Evolutionary conservation across 768 basidiomycete species (phyloP), one percentile per base, ranked within the genome.

Genomic region (Boletus coccyginus): DNA sequence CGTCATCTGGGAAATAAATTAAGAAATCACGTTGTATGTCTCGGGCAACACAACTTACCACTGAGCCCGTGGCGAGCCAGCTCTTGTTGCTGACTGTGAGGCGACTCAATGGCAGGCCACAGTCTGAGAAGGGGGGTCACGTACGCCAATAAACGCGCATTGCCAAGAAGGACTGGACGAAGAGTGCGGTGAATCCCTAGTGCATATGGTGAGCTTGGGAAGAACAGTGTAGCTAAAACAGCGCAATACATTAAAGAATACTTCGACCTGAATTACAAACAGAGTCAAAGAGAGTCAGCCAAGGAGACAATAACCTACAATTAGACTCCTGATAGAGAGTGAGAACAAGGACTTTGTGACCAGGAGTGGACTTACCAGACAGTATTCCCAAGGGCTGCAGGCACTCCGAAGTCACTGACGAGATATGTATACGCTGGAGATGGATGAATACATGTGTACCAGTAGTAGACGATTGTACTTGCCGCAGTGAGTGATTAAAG

Each of bases 91-190:
- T 82, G 54, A 81, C 81, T 82, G 35, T 56, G 75, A 64, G 10
- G 21, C 21, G 21, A 21, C 21, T 21, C 21, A 21, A 21, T 21
- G 21, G 2, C 21, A 21, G 21, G 21, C 21, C 21, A 21, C 21
- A 21, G 21, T 21, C 21, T 21, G 21, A 21, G 1, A 2, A 21
- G 21, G 21, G 21, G 21, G 21, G 21, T 21, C 21, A 21, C 21
- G 21, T 21, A 21, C 21, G 21, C 21, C 21, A 21, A 21, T 21
- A 21, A 21, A 21, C 21, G 21, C 21, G 21, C 21, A 21, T 21
- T 21, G 21, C 21, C 21, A 83, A 75, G 69, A 84, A 85, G 36
- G 79, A 74, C 68, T 85, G 84, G 4, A 84, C 84, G 31, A 83
- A 65, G 35, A 76, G 70, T 8, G 77, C 78, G 14, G 80, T 83